Conservation (phyloP, 768 basidiomycete genomes). For the Strobilomyces dryophilus region DNA sequence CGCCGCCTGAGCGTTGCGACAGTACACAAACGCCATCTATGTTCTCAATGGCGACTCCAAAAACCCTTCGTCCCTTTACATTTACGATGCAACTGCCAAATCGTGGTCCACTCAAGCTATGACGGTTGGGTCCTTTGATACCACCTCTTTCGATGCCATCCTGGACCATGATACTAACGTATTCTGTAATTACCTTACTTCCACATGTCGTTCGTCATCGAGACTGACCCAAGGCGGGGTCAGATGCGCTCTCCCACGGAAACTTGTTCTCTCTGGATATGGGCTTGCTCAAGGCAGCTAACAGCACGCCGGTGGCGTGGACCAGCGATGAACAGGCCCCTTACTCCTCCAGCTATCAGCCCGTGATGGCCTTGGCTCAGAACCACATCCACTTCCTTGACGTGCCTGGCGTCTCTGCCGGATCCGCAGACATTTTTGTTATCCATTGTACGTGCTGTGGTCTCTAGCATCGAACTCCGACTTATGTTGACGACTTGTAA, state of each 20-base stretch:
- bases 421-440: constrained; percentile 75
- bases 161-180: constrained; percentile 95
- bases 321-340: constrained; percentile 50
- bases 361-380: constrained; percentile 77
- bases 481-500: neutral
- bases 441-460: constrained; percentile 68
- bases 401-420: constrained; percentile 62
- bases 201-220: neutral
- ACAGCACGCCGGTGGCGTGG: constrained; percentile 60
- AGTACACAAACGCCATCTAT: constrained; percentile 87
- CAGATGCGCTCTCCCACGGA: constrained; percentile 66
- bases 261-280: constrained; percentile 72
- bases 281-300: constrained; percentile 57
- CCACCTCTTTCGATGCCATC: constrained; percentile 61
- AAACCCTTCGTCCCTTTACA: constrained; percentile 67
- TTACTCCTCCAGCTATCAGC: constrained; percentile 57
- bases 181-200: constrained; percentile 50
- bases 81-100: constrained; percentile 69
- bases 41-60: constrained; percentile 73
- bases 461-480: neutral
- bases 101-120: constrained; percentile 77
- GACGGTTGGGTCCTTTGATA: constrained; percentile 53
- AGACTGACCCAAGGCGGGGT: constrained; percentile 4
- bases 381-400: constrained; percentile 86
- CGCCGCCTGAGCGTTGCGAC: constrained; percentile 9